Base-by-base conservation (phyloP, 225 moss, liverwort and hornwort species). In the Sphagnum contortum region DNA sequence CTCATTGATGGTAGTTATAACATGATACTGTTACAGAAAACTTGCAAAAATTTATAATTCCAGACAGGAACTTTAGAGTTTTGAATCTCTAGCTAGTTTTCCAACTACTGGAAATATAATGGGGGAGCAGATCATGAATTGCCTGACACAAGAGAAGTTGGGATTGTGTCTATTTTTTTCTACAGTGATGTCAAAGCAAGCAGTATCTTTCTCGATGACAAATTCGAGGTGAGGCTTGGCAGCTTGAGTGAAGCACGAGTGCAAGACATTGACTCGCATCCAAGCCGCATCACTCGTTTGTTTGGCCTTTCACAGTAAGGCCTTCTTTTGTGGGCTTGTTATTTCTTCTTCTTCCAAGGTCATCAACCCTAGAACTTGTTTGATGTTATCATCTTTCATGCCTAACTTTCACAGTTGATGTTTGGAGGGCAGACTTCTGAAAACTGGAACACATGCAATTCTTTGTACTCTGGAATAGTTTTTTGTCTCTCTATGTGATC, bases 151-250 rank as follows among this genome's bases (percentile, higher is more conserved):
- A 52, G 0, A 52, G 52, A 52, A 9, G 2, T 0, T 52, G 6
- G 7, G 9, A 52, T 52, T 52, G 52, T 29, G 29, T 52, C 29
- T 29, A 29, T 29, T 29, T 29, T 29, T 29, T 70, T 3, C 46
- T 44, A 53, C 91, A 94, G 94, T 71, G 94, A 94, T 74, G 83
- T 94, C 64, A 89, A 81, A 69, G 94, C 94, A n/a, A 89, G 91
- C 74, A 94, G 94, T 68, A 91, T 94, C 62, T 77, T 94, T 52
- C 57, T 94, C 65, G 94, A 94, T 71, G 94, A 94, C 57, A 94
- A 91, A 72, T 94, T 91, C 61, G 94, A 94, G 67, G 94, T 94
- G 5, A 75, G 91, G 45, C 83, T 94, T 6, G 94, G 94, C 64
- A 94, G 94, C 75, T 80, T 94, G 62, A 94, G 94, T 61, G 94